Evolutionary conservation across 1,284 basidiomycete genomes (phyloP).

Genomic region (Sporisorium reilianum): DNA sequence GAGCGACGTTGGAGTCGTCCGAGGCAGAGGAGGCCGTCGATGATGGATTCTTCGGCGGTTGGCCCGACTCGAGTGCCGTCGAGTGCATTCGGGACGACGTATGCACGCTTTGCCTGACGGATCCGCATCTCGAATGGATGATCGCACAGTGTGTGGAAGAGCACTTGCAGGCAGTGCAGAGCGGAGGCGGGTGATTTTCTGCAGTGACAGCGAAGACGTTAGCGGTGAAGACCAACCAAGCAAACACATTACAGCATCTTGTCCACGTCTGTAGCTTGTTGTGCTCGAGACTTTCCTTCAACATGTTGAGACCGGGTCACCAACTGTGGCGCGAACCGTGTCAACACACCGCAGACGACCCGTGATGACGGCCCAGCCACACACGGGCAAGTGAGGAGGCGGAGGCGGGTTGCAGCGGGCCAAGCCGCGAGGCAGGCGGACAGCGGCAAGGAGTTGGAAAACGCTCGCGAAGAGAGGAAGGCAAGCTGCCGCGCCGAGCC

Average conservation of each 20-base stretch:
- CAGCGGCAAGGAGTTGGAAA: not conserved
- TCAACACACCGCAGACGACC: not conserved
- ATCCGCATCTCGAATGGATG: conserved; percentile 16
- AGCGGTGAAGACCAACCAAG: not conserved
- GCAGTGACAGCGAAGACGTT: not conserved
- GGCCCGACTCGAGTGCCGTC: conserved; percentile 32
- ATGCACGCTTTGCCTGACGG: conserved; percentile 22
- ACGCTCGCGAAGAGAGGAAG: not conserved
- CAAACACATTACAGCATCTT: not conserved
- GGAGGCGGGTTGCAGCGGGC: not conserved
- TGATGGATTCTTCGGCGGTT: conserved; percentile 18
- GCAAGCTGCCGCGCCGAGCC: not conserved
- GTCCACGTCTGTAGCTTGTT: not conserved
- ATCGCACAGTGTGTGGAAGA: conserved; percentile 25
- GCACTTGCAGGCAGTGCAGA: conserved; percentile 1
- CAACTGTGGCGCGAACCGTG: too few species aligned
- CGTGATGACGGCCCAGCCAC: not conserved
- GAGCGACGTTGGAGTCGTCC: not conserved
- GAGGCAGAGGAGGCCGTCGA: conserved; percentile 6
- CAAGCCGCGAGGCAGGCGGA: not conserved
- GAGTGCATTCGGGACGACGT: conserved; percentile 28
- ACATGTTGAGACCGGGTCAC: not conserved
- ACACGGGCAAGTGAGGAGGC: not conserved
- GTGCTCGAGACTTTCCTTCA: not conserved
- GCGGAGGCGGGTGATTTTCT: too few species aligned